Conservation (phyloP, 148 eudicot species). For the Polygonum aviculare region DNA sequence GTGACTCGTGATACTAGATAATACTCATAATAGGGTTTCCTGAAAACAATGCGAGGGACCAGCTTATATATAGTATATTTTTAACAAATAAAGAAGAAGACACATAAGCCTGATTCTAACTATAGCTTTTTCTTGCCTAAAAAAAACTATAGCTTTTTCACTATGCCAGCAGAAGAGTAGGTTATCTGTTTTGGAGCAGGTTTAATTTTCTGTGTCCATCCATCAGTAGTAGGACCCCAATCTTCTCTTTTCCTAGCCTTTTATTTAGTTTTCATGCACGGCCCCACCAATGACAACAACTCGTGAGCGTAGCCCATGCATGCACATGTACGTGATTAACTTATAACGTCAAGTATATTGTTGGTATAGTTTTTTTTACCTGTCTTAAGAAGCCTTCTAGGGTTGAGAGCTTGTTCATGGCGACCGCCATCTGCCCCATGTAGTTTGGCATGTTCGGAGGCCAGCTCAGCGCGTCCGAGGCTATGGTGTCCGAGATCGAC, state of each 20-base stretch:
- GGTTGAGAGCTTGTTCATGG: slow-evolving; percentile 60
- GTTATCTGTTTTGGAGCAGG: slow-evolving; percentile 16
- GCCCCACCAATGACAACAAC: slow-evolving; percentile 2
- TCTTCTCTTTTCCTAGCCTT: background rate
- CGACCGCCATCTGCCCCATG: slow-evolving; percentile 58
- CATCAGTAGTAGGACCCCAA: slow-evolving; percentile 2
- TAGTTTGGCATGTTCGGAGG: slow-evolving; percentile 46
- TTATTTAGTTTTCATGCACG: background rate
- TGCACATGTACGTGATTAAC: background rate
- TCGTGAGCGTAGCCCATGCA: background rate
- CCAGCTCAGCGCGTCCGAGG: slow-evolving; percentile 40
- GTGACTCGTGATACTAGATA: background rate
- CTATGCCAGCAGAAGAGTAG: slow-evolving; percentile 10
- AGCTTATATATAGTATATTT: background rate
- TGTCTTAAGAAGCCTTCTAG: slow-evolving; percentile 57
- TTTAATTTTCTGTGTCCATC: slow-evolving; percentile 7
- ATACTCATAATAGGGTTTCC: background rate
- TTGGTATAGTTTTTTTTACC: slow-evolving; percentile 20
- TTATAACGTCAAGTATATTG: background rate
- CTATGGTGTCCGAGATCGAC: slow-evolving; percentile 43
- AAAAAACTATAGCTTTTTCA: background rate
- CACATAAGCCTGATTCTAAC: background rate
- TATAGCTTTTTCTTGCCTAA: background rate
- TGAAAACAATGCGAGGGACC: background rate
- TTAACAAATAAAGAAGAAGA: background rate